Base-by-base conservation (phyloP, 2,329 filamentous ascomycete genomes). In the Phialophora verrucosa region DNA sequence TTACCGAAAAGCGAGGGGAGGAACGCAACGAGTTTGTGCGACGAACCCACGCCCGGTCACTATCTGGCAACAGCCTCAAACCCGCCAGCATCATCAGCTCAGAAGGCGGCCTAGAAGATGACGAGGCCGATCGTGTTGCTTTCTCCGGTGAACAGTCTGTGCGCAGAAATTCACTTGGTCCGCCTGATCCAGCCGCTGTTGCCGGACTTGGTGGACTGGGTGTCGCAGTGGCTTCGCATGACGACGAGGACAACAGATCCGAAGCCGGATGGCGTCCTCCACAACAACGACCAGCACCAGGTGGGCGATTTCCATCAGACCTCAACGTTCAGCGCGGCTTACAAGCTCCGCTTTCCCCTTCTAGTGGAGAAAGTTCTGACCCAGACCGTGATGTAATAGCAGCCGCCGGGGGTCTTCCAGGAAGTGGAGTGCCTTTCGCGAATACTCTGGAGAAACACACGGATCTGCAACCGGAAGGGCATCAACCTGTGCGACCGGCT, bases 251-350 rank as follows among this genome's bases (percentile, higher is more conserved):
- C 63, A 58, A 63, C 59, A 66, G 68, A 53, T 72, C 70, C n/a
- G 71, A 71, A 59, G 67, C 70, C 68, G 77, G 79, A 62, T 77
- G 79, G 73, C 71, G 71, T 66, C 75, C 77, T 59, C 76, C 75
- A 73, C 83, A 86, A 74, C 85, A 86, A 79, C 89, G 93, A 79
- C 91, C 92, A 77, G 88, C 91, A 85, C 89, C 92, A 88, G 94
- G 93, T 89, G 94, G 94, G 84, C 89, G 93, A 79, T 99, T 99
- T 83, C 94, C 94, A 81, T 96, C 91, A 81, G 93, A 97, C 83
- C 83, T 98, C 74, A 88, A 93, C 82, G 86, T 96, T 78, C 91
- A 93, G 79, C 89, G 91, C 83, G 89, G 91, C 84, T 88, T 92
- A 88, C 90, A 93, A 80, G 88, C 87, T 76, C 87, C 90, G 76